Conservation (phyloP, 352 stramenopile genomes). For the Phytopythium cucurbitacearum region DNA sequence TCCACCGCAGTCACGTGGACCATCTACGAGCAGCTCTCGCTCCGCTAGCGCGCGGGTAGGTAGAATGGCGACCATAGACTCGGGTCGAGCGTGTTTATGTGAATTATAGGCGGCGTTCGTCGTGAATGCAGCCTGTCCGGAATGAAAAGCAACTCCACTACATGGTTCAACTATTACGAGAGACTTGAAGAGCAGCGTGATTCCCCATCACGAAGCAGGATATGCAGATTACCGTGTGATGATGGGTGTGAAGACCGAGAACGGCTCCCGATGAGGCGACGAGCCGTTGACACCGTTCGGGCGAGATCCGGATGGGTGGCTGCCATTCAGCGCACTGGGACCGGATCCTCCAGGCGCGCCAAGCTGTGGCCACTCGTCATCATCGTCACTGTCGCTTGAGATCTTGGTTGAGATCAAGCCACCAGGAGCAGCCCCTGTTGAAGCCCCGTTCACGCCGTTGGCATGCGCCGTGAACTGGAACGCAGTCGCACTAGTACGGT, state of each 20-base stretch:
- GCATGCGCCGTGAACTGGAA: too few species aligned
- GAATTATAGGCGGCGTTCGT: neutral
- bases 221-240: slow-evolving; percentile 61
- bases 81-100: slow-evolving; percentile 8
- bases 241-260: slow-evolving; percentile 83
- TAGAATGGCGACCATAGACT: slow-evolving; percentile 3
- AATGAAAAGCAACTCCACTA: neutral
- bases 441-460: slow-evolving; percentile 17
- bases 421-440: neutral
- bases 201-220: too few species aligned
- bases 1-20: slow-evolving; percentile 99
- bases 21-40: slow-evolving; percentile 94
- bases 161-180: neutral
- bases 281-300: slow-evolving; percentile 18
- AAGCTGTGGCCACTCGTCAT: slow-evolving; percentile 11
- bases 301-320: neutral
- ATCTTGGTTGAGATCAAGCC: neutral
- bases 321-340: slow-evolving; percentile 7
- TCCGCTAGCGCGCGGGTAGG: slow-evolving; percentile 25
- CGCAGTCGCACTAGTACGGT: neutral
- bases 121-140: neutral
- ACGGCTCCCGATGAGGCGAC: slow-evolving; percentile 43
- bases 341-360: neutral
- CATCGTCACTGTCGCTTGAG: slow-evolving; percentile 10
- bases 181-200: too few species aligned